These are phyloP conservation scores for Leucoagaricus sp. DNA, from an alignment of 1,284 basidiomycete genomes.

Conservation along the genomic window DNA sequence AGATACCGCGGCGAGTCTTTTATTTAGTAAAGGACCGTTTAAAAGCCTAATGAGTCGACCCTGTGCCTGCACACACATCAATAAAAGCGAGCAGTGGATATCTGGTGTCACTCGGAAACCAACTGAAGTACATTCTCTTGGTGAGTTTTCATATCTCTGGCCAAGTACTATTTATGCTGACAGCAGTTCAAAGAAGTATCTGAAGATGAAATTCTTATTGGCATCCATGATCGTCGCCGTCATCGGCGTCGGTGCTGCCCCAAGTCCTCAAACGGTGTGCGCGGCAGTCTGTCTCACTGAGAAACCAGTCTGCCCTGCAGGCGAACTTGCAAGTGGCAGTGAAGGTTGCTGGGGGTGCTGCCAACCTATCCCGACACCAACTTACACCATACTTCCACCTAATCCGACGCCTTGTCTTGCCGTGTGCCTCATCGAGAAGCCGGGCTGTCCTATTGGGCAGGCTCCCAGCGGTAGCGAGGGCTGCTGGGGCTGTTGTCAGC, in stretches of 20 bases:
- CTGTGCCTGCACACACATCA: too few species aligned
- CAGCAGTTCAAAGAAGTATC: too few species aligned
- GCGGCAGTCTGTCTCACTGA: neutral
- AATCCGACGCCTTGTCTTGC: neutral
- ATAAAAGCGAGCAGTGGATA: too few species aligned
- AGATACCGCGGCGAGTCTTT: too few species aligned
- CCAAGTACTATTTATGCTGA: too few species aligned
- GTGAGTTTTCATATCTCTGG: too few species aligned
- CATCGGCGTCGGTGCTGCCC: neutral
- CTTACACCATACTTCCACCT: neutral
- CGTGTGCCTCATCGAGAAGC: neutral
- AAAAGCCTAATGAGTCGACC: too few species aligned
- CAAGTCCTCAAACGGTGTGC: neutral
- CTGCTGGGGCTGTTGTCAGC: conserved; percentile 11
- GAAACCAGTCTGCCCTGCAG: conserved; percentile 1
- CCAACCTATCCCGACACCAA: conserved; percentile 1
- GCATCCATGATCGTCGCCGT: conserved; percentile 19
- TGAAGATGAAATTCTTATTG: neutral
- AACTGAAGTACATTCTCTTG: too few species aligned
- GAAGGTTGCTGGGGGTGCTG: conserved; percentile 14
- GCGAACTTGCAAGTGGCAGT: neutral
- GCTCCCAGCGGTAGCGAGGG: conserved; percentile 1
- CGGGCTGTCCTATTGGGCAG: neutral
- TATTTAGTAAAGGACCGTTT: too few species aligned
- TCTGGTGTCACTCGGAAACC: too few species aligned